These are phyloP conservation scores for Reutealis trisperma DNA, from an alignment of 345 rosid genomes.

Conservation along the genomic window DNA sequence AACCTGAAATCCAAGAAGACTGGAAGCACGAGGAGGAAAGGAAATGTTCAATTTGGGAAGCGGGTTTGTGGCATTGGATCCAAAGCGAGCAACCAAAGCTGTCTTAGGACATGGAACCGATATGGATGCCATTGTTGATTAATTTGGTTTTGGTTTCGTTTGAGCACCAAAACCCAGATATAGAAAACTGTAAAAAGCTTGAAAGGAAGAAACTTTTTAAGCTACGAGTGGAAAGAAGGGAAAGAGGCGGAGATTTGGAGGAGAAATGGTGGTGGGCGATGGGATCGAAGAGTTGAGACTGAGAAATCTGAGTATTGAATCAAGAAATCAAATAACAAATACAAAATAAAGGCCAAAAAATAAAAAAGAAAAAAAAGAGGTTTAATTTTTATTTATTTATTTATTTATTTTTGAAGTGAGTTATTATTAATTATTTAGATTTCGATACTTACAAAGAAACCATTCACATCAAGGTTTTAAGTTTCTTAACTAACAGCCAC, in stretches of 20 bases:
- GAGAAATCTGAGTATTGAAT: constrained; percentile 23
- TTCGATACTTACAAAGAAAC: constrained; percentile 20
- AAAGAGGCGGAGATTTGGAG: constrained; percentile 5
- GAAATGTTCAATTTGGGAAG: constrained; percentile 33
- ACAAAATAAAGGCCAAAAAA: not conserved
- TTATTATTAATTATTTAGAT: not conserved
- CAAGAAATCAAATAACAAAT: not conserved
- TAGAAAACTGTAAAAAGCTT: not conserved
- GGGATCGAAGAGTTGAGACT: constrained; percentile 26
- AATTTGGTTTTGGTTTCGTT: not conserved
- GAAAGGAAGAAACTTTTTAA: not conserved
- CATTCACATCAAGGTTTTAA: not conserved
- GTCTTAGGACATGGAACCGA: constrained; percentile 68
- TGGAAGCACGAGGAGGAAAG: constrained; percentile 25
- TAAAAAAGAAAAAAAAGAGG: too few species aligned
- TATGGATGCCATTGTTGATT: constrained; percentile 52
- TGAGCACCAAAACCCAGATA: not conserved
- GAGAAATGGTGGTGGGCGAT: constrained; percentile 30
- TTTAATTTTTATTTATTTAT: too few species aligned
- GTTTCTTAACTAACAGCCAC: constrained; percentile 9
- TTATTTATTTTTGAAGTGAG: too few species aligned
- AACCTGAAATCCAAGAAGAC: constrained; percentile 48
- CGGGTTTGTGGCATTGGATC: constrained; percentile 40
- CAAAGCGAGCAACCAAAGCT: constrained; percentile 39
- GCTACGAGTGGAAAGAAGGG: not conserved